Base-by-base conservation (phyloP, 768 basidiomycete species). In the Coprinopsis cinerea region DNA sequence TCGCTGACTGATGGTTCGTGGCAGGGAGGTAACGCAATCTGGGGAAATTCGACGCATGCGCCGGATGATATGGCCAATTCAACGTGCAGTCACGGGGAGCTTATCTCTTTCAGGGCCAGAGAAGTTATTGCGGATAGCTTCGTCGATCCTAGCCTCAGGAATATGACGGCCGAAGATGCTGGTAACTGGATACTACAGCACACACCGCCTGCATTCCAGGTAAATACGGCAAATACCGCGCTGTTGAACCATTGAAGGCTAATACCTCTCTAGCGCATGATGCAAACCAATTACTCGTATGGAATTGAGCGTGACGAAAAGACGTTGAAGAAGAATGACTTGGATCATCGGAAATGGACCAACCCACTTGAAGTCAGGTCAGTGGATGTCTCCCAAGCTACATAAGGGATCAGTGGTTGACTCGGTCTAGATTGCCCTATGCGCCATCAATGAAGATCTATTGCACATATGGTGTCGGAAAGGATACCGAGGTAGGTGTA, bases 381-480 rank as follows among this genome's bases (percentile, higher is more conserved):
- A 22, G 61, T 49, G n/a, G n/a, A n/a, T n/a, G n/a, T n/a, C n/a
- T n/a, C n/a, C n/a, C n/a, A n/a, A n/a, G n/a, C n/a, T n/a, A n/a
- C n/a, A n/a, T 18, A 15, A 18, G 17, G 32, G 48, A 35, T 42
- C 27, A 23, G 37, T 23, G 17, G 28, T 26, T 23, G 24, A 25
- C 20, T 28, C 15, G 15, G 11, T 22, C 44, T 23, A 90, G 89
- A 55, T 71, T 99, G 15, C 95, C 95, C 1, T 67, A 82, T 41
- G 96, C 96, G 0, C 93, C 95, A 1, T 87, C 85, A 3, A 87
- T 96, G 83, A 90, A 85, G 61, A 83, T 95, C 24, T 88, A 84
- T 64, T 97, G 94, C 55, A 79, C 93, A 2, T 97, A 98, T 68
- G 95, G 95, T 0, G 85, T 91, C 56, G 95, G 95, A 17, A 97